Base-by-base conservation (phyloP, 495 filamentous ascomycete species). In the Hypoxylon cercidicola region DNA sequence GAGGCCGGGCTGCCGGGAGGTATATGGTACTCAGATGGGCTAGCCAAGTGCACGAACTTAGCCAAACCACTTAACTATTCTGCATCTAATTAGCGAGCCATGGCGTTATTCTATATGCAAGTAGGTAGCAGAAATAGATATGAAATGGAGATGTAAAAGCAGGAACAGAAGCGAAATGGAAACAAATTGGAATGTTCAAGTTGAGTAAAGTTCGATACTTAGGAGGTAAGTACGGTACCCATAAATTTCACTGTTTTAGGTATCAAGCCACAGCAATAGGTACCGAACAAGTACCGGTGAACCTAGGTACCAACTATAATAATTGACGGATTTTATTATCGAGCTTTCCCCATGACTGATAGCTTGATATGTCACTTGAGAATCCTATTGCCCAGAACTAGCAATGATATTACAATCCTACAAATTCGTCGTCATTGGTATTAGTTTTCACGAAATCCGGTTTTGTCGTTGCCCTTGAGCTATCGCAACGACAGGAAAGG, bases 31-130 rank as follows among this genome's bases (percentile, higher is more conserved):
- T 25, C 20, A 57, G 9, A 30, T 47, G 49, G 47, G 40, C 40
- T 45, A 47, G 25, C 39, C 37, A 45, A 25, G 13, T n/a, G 40
- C 16, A 37, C 12, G 18, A 15, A 35, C 16, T 18, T 21, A 25
- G 39, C 48, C 37, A 13, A 11, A 43, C 28, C 21, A 30, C 23
- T 68, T 68, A 44, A 53, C 48, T 32, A 48, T 54, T 55, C 44
- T 20, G 64, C 41, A 48, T 39, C 28, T 25, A 62, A 54, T 68
- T 68, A 52, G 64, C 64, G 64, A 68, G 64, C 34, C 49, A 18
- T 50, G 25, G 10, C 13, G 45, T 28, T 28, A 15, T 1, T 35
- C 16, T 37, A 37, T 32, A 37, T 32, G 30, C 18, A n/a, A 13
- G 49, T 16, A n/a, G 18, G 30, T 13, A 1, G 30, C 18, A 19